phyloP scores from a whole-genome alignment of 2,329 filamentous ascomycete species.

The Scedosporium apiospermum region DNA sequence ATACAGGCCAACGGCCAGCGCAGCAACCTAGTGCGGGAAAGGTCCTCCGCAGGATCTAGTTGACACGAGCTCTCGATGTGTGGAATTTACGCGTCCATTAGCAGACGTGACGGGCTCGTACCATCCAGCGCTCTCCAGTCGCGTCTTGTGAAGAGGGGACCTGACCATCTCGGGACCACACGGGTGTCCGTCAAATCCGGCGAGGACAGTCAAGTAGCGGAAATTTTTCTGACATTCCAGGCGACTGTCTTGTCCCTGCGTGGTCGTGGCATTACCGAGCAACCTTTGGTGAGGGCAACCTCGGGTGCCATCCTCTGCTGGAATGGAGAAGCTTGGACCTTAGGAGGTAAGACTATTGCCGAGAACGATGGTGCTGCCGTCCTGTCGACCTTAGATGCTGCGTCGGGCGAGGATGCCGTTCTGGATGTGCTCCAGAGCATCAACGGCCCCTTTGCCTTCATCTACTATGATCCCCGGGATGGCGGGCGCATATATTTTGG shows the following conservation, averaged over 20 bases:
- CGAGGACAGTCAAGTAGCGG: slow-evolving; percentile 11
- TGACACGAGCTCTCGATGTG: slow-evolving; percentile 7
- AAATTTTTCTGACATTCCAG: slow-evolving; percentile 50
- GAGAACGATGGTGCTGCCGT: slow-evolving; percentile 74
- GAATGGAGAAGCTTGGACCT: slow-evolving; percentile 94
- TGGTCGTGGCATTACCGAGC: slow-evolving; percentile 58
- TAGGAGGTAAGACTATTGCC: slow-evolving; percentile 45
- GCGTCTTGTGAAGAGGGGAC: slow-evolving; percentile 46
- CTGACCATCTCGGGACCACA: slow-evolving; percentile 44
- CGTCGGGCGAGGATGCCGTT: slow-evolving; percentile 24
- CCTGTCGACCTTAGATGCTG: slow-evolving; percentile 43
- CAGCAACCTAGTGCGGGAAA: neutral
- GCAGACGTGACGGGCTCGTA: neutral
- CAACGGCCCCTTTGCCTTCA: slow-evolving; percentile 81
- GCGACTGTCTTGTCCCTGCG: slow-evolving; percentile 90
- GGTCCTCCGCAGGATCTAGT: neutral
- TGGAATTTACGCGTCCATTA: slow-evolving; percentile 10
- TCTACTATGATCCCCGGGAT: slow-evolving; percentile 59
- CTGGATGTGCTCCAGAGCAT: slow-evolving; percentile 49
- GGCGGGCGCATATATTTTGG: slow-evolving; percentile 64
- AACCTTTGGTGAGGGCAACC: slow-evolving; percentile 56
- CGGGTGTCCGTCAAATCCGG: slow-evolving; percentile 17
- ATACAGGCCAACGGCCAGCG: neutral
- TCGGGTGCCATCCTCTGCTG: slow-evolving; percentile 68
- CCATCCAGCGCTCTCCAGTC: slow-evolving; percentile 20